Evolutionary conservation across 2,329 filamentous ascomycete species (phyloP).

Genomic region (Fusarium sp.): DNA sequence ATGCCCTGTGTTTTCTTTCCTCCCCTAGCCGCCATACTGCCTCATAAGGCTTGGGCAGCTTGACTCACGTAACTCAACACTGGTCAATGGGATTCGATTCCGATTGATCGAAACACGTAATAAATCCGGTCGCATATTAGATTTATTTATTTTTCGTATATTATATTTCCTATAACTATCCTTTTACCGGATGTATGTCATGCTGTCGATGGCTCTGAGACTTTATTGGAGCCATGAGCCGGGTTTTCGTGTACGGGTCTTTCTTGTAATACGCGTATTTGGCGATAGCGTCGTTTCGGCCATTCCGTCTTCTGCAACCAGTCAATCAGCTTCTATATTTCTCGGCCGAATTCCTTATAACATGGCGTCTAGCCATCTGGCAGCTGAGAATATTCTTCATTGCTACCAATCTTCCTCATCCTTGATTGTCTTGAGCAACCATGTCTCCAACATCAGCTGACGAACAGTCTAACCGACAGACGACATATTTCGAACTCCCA

Average conservation of each 20-base stretch:
- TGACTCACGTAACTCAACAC: background rate
- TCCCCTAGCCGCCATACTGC: too few relatives aligned
- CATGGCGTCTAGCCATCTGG: background rate
- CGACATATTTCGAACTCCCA: background rate
- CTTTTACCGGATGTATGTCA: background rate
- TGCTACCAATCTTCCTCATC: rapidly evolving
- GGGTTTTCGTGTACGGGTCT: background rate
- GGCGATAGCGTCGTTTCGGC: background rate
- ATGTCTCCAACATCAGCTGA: background rate
- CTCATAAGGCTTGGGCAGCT: background rate
- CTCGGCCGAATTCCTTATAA: background rate
- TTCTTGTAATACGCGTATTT: background rate
- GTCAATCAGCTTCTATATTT: too few relatives aligned
- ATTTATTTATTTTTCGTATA: background rate
- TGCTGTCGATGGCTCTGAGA: background rate
- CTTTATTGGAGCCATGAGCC: too few relatives aligned
- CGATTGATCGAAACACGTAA: background rate
- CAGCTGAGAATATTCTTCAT: rapidly evolving
- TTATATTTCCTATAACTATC: background rate
- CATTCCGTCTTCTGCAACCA: too few relatives aligned
- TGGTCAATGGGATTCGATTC: background rate
- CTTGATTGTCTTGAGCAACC: rapidly evolving
- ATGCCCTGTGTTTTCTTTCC: too few relatives aligned
- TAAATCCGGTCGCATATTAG: background rate
- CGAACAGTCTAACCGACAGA: background rate